Evolutionary conservation across 345 rosid species (phyloP).

Genomic region (Brassica rapa): DNA sequence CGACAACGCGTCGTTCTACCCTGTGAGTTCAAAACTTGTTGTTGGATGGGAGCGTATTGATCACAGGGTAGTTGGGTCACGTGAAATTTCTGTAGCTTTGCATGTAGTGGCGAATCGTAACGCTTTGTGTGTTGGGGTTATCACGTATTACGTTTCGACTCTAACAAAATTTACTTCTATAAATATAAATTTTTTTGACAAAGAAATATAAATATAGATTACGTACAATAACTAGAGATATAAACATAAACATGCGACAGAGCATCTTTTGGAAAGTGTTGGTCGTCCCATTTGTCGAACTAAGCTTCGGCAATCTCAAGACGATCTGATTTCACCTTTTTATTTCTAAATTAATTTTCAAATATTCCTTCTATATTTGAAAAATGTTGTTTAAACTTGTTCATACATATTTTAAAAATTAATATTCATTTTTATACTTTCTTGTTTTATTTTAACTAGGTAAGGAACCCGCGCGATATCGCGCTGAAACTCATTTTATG

Average conservation of each 20-base stretch:
- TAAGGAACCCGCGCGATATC: no score
- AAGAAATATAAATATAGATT: constrained; percentile 6
- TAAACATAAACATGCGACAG: constrained; percentile 44
- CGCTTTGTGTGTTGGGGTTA: constrained; percentile 49
- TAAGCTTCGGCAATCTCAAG: constrained; percentile 64
- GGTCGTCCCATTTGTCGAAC: constrained; percentile 54
- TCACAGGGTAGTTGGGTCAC: constrained; percentile 33
- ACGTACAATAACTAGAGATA: constrained; percentile 31
- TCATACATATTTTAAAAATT: no score
- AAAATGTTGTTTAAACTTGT: no score
- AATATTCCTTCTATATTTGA: background rate
- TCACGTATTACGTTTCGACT: constrained; percentile 36
- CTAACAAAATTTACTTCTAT: constrained; percentile 25
- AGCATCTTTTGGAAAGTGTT: constrained; percentile 94
- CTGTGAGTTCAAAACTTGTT: background rate
- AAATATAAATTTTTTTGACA: background rate
- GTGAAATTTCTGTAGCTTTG: constrained; percentile 31
- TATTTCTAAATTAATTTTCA: constrained; percentile 2
- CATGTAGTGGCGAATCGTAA: constrained; percentile 44
- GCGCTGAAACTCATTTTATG: no score
- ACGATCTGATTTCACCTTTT: constrained; percentile 49
- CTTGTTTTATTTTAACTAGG: no score
- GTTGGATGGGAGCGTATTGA: constrained; percentile 15
- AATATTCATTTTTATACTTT: no score
- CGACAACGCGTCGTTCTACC: constrained; percentile 1